Evolutionary conservation across 176 grass and related monocot species (phyloP), one percentile per base, ranked within the genome.

Genomic region (Musa itinerans): DNA sequence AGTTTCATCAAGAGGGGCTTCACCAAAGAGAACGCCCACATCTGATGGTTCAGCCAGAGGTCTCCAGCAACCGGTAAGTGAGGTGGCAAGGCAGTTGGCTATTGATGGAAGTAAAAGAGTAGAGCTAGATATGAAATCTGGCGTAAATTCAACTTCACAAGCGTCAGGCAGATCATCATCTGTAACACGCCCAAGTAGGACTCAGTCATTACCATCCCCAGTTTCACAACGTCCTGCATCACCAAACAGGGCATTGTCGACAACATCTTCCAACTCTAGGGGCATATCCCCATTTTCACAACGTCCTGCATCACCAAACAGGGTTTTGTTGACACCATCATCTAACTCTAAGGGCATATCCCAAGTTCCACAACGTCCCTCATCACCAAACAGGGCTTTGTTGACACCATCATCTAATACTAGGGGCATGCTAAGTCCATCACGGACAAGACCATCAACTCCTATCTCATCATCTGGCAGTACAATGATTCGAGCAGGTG

Each of bases 381-480:
- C 57, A 21, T 17, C 57, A 48, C 67, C 26, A 69, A 69, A 69
- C 48, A 69, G 17, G 67, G 25, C 15, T 69, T 69, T 48, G 19
- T 69, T 34, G 48, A 43, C 34, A 49, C 9, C 65, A 26, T 68
- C 26, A 8, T 5, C 26, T 16, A 49, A 17, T 27, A 50, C 67
- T 63, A 50, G 43, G 74, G 43, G 71, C 1, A 51, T 76, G 74
- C 58, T 51, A 34, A 76, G 74, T 76, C 74, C 74, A 23, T 51
- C n/a, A 23, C 9, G 56, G 58, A 51, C 74, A 74, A 93, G 90
- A 91, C 90, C 95, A 50, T 91, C 81, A 70, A 91, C 95, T 76
- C 88, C 95, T 85, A 81, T 83, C 24, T 88, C 88, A 76, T 85
- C 90, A 78, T 91, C 90, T 84, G 87, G 86, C 81, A 81, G 82